Conservation (phyloP, 345 rosid species). For the Cardiospermum halicacabum region DNA sequence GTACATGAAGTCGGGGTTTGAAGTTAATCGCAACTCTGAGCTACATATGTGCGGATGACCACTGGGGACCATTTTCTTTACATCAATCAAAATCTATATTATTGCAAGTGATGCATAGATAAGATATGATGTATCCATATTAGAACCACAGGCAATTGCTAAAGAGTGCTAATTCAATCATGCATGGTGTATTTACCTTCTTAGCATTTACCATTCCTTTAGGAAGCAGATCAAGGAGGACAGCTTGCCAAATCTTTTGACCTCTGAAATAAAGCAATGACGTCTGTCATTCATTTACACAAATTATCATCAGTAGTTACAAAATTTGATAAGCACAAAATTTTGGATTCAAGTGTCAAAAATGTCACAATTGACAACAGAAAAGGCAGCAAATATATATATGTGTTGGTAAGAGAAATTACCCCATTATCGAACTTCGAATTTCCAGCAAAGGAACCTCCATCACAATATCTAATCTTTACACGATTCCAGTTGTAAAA, state of each 20-base stretch:
- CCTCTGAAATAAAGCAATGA: conserved; percentile 89
- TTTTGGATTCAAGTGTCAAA: too few relatives aligned
- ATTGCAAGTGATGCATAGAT: background rate
- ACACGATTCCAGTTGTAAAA: conserved; percentile 98
- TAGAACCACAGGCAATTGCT: background rate
- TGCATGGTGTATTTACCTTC: conserved; percentile 41
- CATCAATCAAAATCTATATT: background rate
- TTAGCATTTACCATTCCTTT: conserved; percentile 63
- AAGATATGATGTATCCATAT: background rate
- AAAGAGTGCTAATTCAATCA: background rate
- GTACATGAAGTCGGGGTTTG: too few relatives aligned
- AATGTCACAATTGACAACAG: background rate
- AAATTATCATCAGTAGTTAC: conserved; percentile 9
- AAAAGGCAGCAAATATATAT: too few relatives aligned
- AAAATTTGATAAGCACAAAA: background rate
- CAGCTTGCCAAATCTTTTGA: conserved; percentile 81
- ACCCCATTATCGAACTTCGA: conserved; percentile 62
- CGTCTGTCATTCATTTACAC: conserved; percentile 49
- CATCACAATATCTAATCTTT: conserved; percentile 91
- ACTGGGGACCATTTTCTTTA: too few relatives aligned
- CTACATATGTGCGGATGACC: too few relatives aligned
- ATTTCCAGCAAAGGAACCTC: conserved; percentile 93
- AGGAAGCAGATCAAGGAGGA: conserved; percentile 77
- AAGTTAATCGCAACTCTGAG: too few relatives aligned
- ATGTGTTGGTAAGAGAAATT: conserved; percentile 13